Conservation (phyloP, 139 green algal species). For the Mychonastes homosphaera region DNA sequence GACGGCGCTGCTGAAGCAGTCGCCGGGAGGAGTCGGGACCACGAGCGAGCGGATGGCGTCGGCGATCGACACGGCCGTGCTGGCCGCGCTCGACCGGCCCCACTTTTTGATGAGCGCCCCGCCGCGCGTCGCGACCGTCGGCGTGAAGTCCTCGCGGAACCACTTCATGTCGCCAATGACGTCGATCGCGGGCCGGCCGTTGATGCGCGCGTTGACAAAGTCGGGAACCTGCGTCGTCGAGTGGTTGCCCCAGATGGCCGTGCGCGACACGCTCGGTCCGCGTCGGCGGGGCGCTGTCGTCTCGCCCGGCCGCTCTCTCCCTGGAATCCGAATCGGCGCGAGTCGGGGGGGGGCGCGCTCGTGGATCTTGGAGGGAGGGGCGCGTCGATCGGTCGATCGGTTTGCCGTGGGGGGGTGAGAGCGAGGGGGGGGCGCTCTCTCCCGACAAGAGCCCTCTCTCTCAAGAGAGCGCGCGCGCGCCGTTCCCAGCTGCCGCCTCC, state of each 20-base stretch:
- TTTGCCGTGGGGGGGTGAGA: too few relatives aligned
- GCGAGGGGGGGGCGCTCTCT: too few relatives aligned
- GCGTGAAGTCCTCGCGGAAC: slow-evolving; percentile 76
- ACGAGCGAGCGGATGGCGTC: slow-evolving; percentile 74
- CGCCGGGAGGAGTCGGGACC: slow-evolving; percentile 60
- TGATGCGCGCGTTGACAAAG: slow-evolving; percentile 87
- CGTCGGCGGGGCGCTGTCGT: not conserved
- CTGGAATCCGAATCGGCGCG: too few relatives aligned
- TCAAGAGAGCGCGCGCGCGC: too few relatives aligned
- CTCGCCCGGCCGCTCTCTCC: not conserved
- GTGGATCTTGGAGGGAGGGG: too few relatives aligned
- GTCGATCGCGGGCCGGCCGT: slow-evolving; percentile 53
- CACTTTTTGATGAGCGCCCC: slow-evolving; percentile 92
- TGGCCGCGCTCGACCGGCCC: slow-evolving; percentile 76
- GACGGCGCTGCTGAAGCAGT: slow-evolving; percentile 83
- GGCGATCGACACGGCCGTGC: slow-evolving; percentile 81
- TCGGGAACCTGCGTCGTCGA: slow-evolving; percentile 90
- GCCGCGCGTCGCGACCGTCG: slow-evolving; percentile 69
- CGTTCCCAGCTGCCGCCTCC: too few relatives aligned
- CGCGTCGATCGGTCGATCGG: too few relatives aligned
- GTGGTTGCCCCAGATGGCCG: slow-evolving; percentile 91
- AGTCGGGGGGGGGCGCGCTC: too few relatives aligned
- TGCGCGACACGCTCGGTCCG: too few relatives aligned
- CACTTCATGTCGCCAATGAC: slow-evolving; percentile 59
- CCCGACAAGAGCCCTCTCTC: too few relatives aligned